Percentiles rank a stretch among this genome's conserved stretches.
These are phyloP conservation scores for Misopates orontium DNA, from an alignment of 257 asterid species.

Conservation along the genomic window DNA sequence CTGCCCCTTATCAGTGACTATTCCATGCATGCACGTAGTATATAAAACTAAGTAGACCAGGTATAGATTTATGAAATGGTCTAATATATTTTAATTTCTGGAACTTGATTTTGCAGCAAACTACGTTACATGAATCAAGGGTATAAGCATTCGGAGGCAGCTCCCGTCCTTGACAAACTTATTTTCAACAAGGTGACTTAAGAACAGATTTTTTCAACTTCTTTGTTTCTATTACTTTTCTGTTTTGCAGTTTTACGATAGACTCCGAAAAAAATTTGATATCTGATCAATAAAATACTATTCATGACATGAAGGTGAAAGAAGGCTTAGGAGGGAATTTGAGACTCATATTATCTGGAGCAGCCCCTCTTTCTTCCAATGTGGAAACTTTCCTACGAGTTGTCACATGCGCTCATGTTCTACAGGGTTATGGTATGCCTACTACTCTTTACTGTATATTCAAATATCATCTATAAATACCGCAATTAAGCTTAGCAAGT, in stretches of 20 bases:
- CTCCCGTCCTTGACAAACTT: conserved; percentile 67
- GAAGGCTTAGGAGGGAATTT: conserved; percentile 83
- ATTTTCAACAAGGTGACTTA: conserved; percentile 65
- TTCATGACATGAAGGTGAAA: conserved; percentile 43
- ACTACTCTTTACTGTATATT: background rate
- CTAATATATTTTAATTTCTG: background rate
- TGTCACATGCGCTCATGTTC: conserved; percentile 76
- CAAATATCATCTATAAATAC: background rate
- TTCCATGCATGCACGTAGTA: no score
- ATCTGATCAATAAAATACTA: conserved; percentile 7
- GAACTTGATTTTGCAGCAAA: conserved; percentile 54
- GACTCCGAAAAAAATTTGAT: background rate
- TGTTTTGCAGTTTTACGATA: background rate
- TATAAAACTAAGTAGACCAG: no score
- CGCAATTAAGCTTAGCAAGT: no score
- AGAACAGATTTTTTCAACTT: background rate
- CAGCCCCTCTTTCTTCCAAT: conserved; percentile 76
- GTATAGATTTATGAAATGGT: background rate
- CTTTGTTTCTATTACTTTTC: conserved; percentile 6
- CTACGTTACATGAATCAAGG: conserved; percentile 64
- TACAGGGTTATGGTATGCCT: conserved; percentile 75
- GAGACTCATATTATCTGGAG: conserved; percentile 82
- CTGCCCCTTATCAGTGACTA: no score
- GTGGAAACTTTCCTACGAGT: conserved; percentile 85
- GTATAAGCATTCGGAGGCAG: conserved; percentile 70